Conservation (phyloP, 78 protist genomes). For the Creolimax fragrantissima region DNA sequence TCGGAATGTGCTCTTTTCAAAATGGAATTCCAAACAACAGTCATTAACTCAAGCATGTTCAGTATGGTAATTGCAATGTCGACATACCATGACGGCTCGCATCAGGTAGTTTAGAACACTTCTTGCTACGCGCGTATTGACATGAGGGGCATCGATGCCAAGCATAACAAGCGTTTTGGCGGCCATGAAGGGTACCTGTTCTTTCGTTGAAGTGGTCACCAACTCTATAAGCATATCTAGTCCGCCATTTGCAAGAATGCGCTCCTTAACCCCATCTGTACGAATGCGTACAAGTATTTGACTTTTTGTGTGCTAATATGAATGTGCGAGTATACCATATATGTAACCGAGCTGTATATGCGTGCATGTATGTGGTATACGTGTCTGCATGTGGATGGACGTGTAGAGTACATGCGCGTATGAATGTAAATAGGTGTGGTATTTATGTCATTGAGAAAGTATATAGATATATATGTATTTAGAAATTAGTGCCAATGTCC, state of each 20-base stretch:
- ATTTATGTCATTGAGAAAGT: no score
- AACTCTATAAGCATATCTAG: neutral
- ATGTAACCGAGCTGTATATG: neutral
- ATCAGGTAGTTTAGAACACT: neutral
- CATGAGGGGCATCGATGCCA: neutral
- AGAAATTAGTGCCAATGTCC: no score
- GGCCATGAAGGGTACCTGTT: slow-evolving; percentile 13
- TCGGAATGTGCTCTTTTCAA: no score
- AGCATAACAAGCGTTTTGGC: slow-evolving; percentile 16
- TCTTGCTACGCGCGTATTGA: neutral
- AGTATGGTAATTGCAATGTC: no score
- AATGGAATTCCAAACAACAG: no score
- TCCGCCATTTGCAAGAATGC: neutral
- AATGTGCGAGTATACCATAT: neutral
- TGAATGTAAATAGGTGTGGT: no score
- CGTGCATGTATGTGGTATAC: neutral
- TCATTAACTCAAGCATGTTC: no score
- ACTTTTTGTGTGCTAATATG: neutral
- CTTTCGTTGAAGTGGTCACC: neutral
- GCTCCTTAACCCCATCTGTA: neutral
- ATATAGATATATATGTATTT: no score
- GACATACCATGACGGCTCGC: neutral
- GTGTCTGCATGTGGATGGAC: no score
- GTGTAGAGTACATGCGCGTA: no score
- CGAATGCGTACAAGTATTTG: neutral